Evolutionary conservation across 2,329 filamentous ascomycete species (phyloP).

Genomic region (Aspergillus melleus): DNA sequence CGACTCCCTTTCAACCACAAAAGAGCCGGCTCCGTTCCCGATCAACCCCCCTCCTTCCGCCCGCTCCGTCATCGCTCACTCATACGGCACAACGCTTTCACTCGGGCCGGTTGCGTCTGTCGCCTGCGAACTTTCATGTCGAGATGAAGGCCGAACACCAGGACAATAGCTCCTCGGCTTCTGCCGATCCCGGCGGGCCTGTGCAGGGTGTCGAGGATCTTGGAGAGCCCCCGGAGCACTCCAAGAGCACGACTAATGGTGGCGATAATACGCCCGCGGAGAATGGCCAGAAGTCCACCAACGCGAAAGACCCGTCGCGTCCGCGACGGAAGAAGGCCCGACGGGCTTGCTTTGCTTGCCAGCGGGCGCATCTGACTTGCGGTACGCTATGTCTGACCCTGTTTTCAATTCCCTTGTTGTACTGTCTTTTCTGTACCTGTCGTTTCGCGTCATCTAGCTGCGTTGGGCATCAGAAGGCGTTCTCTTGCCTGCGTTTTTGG

Average conservation of each 20-base stretch:
- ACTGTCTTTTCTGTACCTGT: background rate
- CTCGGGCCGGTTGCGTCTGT: background rate
- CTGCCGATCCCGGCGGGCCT: conserved; percentile 37
- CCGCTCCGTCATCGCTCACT: background rate
- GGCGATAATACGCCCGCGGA: conserved; percentile 54
- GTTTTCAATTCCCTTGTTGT: background rate
- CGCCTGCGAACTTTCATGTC: conserved; percentile 24
- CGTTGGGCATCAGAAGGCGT: no score
- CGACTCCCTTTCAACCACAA: background rate
- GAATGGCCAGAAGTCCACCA: conserved; percentile 58
- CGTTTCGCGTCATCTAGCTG: no score
- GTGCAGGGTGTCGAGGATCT: conserved; percentile 40
- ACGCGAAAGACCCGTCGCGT: conserved; percentile 83
- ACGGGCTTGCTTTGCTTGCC: conserved; percentile 93
- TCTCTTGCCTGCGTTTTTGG: background rate
- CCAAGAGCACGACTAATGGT: conserved; percentile 45
- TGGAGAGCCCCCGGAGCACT: conserved; percentile 36
- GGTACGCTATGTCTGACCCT: conserved; percentile 68
- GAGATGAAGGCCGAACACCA: conserved; percentile 35
- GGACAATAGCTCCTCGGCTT: conserved; percentile 37
- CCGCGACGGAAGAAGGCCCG: conserved; percentile 94
- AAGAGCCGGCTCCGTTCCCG: background rate
- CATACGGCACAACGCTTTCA: background rate
- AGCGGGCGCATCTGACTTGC: conserved; percentile 95
- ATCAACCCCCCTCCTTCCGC: background rate